Percentiles rank a stretch among this genome's conserved stretches.
Evolutionary conservation across 208 protist genomes (phyloP).

Genomic region (Trypanosoma avium): DNA sequence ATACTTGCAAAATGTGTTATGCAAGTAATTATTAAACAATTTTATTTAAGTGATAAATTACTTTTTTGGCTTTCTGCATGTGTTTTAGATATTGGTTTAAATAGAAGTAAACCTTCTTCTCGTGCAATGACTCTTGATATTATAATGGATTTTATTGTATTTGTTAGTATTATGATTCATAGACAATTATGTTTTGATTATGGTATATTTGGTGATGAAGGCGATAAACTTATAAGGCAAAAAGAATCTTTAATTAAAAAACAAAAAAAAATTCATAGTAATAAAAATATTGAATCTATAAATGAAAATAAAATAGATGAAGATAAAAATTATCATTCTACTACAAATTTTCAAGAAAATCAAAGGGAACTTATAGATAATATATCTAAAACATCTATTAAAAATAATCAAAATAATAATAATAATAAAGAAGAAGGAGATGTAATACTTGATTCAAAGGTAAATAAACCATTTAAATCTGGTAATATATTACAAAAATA

Average conservation of each 20-base stretch:
- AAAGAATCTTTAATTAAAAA: too few species aligned
- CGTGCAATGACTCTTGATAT: slow-evolving; percentile 25
- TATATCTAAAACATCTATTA: not conserved
- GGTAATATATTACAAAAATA: not conserved
- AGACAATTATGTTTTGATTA: slow-evolving; percentile 23
- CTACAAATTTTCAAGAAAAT: not conserved
- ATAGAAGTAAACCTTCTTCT: slow-evolving; percentile 5
- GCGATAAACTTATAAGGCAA: not conserved
- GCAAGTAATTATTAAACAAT: slow-evolving; percentile 23
- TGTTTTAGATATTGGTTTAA: slow-evolving; percentile 11
- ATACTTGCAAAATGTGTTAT: slow-evolving; percentile 35
- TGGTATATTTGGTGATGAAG: slow-evolving; percentile 14
- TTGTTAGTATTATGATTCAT: slow-evolving; percentile 28
- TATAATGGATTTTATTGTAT: slow-evolving; percentile 31
- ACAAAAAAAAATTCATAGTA: too few species aligned
- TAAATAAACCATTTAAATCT: too few species aligned
- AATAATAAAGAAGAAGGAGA: not conserved
- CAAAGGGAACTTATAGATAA: not conserved
- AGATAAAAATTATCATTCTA: not conserved
- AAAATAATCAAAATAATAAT: not conserved
- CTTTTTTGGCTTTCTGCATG: not conserved
- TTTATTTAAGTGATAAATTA: not conserved
- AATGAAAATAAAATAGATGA: too few species aligned
- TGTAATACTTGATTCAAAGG: not conserved
- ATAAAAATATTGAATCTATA: too few species aligned